Conservation (phyloP, 805 yeast species). For the Yarrowia deformans region DNA sequence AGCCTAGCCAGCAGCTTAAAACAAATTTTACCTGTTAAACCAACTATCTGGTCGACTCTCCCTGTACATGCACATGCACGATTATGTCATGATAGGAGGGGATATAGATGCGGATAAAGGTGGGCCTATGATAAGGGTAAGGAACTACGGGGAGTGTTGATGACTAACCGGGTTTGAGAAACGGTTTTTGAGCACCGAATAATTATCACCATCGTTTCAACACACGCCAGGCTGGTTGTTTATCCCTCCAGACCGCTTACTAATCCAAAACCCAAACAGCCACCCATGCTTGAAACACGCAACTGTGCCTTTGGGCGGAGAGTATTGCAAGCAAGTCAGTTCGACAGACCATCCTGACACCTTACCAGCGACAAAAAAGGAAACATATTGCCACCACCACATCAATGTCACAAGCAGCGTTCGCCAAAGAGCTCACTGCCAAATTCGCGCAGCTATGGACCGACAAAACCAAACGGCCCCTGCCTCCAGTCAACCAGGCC, state of each 20-base stretch:
- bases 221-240: no score
- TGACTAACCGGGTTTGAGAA: no score
- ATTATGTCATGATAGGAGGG: slow-evolving; percentile 2
- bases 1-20: no score
- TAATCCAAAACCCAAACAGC: background rate
- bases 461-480: slow-evolving; percentile 12
- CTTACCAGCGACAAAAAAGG: background rate
- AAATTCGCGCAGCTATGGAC: slow-evolving; percentile 25
- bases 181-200: no score
- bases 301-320: background rate
- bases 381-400: background rate
- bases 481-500: slow-evolving; percentile 23
- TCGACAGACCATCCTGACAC: background rate
- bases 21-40: no score
- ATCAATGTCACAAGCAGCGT: slow-evolving; percentile 1
- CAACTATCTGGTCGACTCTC: no score
- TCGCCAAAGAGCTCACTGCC: slow-evolving; percentile 29
- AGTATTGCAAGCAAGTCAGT: background rate
- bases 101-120: background rate
- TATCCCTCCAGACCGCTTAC: background rate
- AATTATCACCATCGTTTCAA: no score
- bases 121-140: background rate
- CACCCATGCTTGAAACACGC: slow-evolving; percentile 14
- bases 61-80: background rate
- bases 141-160: no score